Percentiles rank a stretch among this genome's conserved stretches.
Conservation (phyloP, 305 asterid species). For the Fraxinus greggii region DNA sequence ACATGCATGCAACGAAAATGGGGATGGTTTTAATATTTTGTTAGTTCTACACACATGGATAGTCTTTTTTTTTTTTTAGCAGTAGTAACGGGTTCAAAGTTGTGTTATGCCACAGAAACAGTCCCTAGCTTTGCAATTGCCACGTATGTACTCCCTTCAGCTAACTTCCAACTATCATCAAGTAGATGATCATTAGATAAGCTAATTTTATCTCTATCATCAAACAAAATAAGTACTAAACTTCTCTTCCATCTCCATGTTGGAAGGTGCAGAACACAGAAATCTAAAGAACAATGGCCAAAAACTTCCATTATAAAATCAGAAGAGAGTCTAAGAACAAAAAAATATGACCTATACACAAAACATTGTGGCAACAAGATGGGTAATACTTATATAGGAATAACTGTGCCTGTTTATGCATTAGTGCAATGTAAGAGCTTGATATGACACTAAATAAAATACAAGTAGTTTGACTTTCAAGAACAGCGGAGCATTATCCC, state of each 20-base stretch:
- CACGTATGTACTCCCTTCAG: not conserved
- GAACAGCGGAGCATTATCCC: not conserved
- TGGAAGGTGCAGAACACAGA: not conserved
- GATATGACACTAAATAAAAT: not conserved
- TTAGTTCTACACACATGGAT: not conserved
- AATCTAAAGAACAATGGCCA: not conserved
- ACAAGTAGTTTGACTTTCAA: not conserved
- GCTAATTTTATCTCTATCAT: not conserved
- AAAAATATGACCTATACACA: not conserved
- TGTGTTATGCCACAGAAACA: not conserved
- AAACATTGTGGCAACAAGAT: not conserved
- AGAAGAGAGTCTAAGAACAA: not conserved
- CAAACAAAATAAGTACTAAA: not conserved
- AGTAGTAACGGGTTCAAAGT: not conserved
- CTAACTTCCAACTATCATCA: not conserved
- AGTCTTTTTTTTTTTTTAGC: not conserved
- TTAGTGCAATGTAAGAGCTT: not conserved
- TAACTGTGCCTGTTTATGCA: not conserved
- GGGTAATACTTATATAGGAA: not conserved
- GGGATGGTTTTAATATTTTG: not conserved
- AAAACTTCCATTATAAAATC: not conserved
- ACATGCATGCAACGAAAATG: not conserved
- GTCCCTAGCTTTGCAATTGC: not conserved
- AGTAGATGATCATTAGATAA: not conserved
- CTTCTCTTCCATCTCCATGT: not conserved